A percentile compares a stretch with the other conserved stretches of the same genome.
phyloP scores from a whole-genome alignment of 2,329 filamentous ascomycete genomes.

The Rhytidhysteron rufulum region DNA sequence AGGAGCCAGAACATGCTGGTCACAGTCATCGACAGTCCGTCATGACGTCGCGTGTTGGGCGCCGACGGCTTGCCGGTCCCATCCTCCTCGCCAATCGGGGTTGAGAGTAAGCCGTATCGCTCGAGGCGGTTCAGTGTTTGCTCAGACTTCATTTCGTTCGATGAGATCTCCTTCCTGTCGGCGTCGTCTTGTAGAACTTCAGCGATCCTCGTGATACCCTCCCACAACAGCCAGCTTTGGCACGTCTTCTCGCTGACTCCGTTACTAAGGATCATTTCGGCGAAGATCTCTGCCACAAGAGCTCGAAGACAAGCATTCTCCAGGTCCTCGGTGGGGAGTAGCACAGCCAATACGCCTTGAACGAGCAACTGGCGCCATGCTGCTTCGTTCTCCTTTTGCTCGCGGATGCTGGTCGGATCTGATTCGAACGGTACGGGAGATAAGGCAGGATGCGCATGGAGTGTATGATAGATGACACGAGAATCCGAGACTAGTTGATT shows the following conservation, averaged over 20 bases:
- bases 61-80: constrained; percentile 14
- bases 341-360: constrained; percentile 72
- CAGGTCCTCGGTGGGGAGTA: constrained; percentile 89
- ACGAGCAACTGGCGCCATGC: constrained; percentile 86
- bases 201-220: constrained; percentile 70
- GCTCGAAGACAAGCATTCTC: constrained; percentile 81
- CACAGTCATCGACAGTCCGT: constrained; percentile 15
- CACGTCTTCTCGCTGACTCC: constrained; percentile 74
- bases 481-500: constrained; percentile 60
- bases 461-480: constrained; percentile 73
- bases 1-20: constrained; percentile 51
- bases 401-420: constrained; percentile 48
- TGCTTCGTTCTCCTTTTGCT: constrained; percentile 73
- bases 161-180: constrained; percentile 23
- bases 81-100: constrained; percentile 24
- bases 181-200: constrained; percentile 40
- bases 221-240: constrained; percentile 87
- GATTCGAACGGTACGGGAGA: constrained; percentile 66
- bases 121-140: constrained; percentile 46
- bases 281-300: constrained; percentile 81
- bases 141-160: constrained; percentile 23
- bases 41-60: constrained; percentile 15
- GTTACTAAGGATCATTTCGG: constrained; percentile 84
- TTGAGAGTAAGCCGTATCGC: constrained; percentile 53
- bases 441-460: constrained; percentile 76